These are phyloP conservation scores for Pleurotus pulmonarius DNA, from an alignment of 768 basidiomycete species.

Conservation along the genomic window DNA sequence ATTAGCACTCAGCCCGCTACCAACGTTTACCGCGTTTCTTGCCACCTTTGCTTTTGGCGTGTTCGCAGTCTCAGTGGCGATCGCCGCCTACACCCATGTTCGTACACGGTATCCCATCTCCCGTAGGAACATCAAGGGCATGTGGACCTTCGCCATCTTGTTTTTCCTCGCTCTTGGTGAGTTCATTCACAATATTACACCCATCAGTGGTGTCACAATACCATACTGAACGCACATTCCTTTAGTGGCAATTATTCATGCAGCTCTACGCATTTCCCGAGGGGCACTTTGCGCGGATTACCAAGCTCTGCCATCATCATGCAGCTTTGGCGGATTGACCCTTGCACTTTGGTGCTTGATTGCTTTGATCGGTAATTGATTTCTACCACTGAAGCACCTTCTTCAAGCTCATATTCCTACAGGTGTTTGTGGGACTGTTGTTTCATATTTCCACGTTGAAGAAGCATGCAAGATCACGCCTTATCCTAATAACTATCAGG, in stretches of 20 bases:
- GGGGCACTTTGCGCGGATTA: constrained; percentile 1
- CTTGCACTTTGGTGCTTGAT: constrained; percentile 2
- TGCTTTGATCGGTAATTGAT: not conserved
- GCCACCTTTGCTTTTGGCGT: constrained; percentile 5
- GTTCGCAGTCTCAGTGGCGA: not conserved
- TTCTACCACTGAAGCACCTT: not conserved
- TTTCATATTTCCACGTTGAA: constrained; percentile 5
- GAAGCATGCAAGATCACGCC: constrained; percentile 6
- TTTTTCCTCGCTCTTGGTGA: constrained; percentile 2
- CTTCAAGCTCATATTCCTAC: not conserved
- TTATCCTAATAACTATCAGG: not conserved
- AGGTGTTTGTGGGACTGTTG: not conserved
- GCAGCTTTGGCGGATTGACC: not conserved
- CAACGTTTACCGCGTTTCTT: constrained; percentile 4
- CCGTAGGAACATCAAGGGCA: not conserved
- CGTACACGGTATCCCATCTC: constrained; percentile 2
- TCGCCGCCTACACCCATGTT: constrained; percentile 1
- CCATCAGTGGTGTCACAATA: too few relatives aligned
- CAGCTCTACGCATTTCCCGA: not conserved
- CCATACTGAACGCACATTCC: not conserved
- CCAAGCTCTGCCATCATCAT: not conserved
- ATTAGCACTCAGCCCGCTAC: not conserved
- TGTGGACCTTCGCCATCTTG: constrained; percentile 1
- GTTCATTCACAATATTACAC: not conserved
- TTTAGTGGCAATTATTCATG: constrained; percentile 3